phyloP scores from a whole-genome alignment of 441 rosid species.

The Adansonia rubrostipa region DNA sequence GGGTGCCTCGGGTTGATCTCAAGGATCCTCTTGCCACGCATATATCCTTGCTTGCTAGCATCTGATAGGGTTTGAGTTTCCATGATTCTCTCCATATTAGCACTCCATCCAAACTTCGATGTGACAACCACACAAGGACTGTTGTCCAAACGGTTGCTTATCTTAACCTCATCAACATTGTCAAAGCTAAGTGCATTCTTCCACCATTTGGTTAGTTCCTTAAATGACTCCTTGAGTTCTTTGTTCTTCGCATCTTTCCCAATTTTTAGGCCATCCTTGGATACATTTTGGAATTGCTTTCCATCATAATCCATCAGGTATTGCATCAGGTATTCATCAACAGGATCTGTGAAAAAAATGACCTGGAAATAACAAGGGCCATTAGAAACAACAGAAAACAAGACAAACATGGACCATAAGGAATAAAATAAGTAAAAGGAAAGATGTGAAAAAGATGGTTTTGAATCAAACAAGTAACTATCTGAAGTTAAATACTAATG shows the following conservation, averaged over 20 bases:
- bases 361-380: constrained; percentile 54
- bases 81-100: constrained; percentile 97
- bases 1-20: constrained; percentile 98
- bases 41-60: constrained; percentile 84
- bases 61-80: constrained; percentile 88
- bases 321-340: constrained; percentile 97
- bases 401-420: background rate
- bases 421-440: background rate
- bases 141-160: constrained; percentile 84
- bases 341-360: constrained; percentile 94
- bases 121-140: constrained; percentile 95
- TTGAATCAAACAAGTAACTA: background rate
- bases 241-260: constrained; percentile 77
- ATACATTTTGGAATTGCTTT: constrained; percentile 91
- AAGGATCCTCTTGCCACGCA: constrained; percentile 92
- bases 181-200: constrained; percentile 67
- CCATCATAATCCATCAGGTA: constrained; percentile 95
- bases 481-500: background rate
- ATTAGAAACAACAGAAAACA: background rate
- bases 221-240: constrained; percentile 89
- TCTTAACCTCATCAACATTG: constrained; percentile 85
- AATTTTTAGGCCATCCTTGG: constrained; percentile 89
- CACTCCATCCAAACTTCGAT: constrained; percentile 94
- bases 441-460: background rate
- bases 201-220: constrained; percentile 98